Evolutionary conservation across 495 filamentous ascomycete species (phyloP), one percentile per base, ranked within the genome.

Genomic region (Penicillium cataractarum): DNA sequence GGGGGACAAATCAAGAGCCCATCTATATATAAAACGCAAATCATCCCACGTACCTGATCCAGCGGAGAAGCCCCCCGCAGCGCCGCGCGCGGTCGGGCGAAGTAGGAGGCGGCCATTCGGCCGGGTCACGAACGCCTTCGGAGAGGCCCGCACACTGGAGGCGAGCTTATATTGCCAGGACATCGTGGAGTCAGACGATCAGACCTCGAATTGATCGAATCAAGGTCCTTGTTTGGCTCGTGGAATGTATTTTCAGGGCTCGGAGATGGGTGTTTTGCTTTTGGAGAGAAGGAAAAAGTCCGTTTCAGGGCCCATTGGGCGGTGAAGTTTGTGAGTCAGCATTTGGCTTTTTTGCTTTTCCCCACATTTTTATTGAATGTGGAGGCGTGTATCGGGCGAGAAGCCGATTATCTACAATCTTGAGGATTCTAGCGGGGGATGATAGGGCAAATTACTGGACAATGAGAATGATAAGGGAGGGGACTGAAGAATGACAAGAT

Each of bases 141-240:
- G 74, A 68, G 70, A 61, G 53, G 73, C 71, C 75, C 75, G 74
- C 66, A 72, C 40, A 51, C 64, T 71, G 49, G 72, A 67, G 50
- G 72, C 71, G 61, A 80, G 66, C 62, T 68, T 74, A 64, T 69
- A 65, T 70, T 73, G 74, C 72, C 72, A 74, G 71, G 71, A 70
- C 76, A 78, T 80, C 42, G 49, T 63, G 37, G 53, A 63, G 37
- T 56, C 60, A 32, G 56, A 54, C 35, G 10, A 48, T 52, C 49
- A 19, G 55, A 53, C 37, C 53, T 9, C 44, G 31, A n/a, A 51
- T 50, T 21, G 27, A 32, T 57, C 39, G 55, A 39, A 39, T 46
- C 27, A 21, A 27, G n/a, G 35, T n/a, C 24, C 27, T 33, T 27
- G 31, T 12, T 44, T 35, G 33, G 33, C 54, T 40, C 3, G 54